phyloP scores from a whole-genome alignment of 306 rosid genomes.

The Cicer pinnatifidum region DNA sequence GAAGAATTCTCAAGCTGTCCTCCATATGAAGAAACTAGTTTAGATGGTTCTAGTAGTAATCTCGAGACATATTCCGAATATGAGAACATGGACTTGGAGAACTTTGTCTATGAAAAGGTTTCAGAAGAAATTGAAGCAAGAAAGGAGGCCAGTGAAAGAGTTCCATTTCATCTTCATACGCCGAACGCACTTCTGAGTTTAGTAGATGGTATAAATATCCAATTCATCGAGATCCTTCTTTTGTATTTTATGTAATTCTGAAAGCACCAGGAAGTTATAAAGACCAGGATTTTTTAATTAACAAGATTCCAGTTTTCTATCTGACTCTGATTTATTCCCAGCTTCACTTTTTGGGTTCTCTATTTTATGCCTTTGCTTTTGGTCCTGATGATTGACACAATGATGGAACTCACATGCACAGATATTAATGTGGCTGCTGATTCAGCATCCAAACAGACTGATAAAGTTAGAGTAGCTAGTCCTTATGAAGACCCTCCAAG shows the following conservation, averaged over 20 bases:
- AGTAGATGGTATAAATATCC: slow-evolving; percentile 71
- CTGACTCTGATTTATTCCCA: slow-evolving; percentile 28
- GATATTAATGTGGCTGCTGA: slow-evolving; percentile 71
- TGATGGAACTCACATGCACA: slow-evolving; percentile 47
- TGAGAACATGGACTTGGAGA: slow-evolving; percentile 95
- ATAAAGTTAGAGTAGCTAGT: slow-evolving; percentile 60
- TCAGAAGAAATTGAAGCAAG: slow-evolving; percentile 87
- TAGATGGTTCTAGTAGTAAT: slow-evolving; percentile 75
- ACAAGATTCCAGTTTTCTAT: slow-evolving; percentile 37
- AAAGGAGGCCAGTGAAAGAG: slow-evolving; percentile 68
- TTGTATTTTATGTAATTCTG: slow-evolving; percentile 17
- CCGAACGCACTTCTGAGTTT: slow-evolving; percentile 73
- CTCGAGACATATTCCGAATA: slow-evolving; percentile 73
- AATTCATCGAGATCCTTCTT: background rate
- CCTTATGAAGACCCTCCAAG: slow-evolving; percentile 61
- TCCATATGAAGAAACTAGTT: slow-evolving; percentile 62
- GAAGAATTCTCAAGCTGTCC: slow-evolving; percentile 71
- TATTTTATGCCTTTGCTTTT: slow-evolving; percentile 30
- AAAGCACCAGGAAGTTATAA: slow-evolving; percentile 19
- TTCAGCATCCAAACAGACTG: slow-evolving; percentile 57
- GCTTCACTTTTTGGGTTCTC: slow-evolving; percentile 21
- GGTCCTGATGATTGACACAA: slow-evolving; percentile 34
- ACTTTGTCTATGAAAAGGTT: slow-evolving; percentile 81
- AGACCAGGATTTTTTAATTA: slow-evolving; percentile 28
- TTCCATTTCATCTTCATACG: slow-evolving; percentile 82